These are phyloP conservation scores for Podospora conica DNA, from an alignment of 495 filamentous ascomycete species.

Conservation along the genomic window DNA sequence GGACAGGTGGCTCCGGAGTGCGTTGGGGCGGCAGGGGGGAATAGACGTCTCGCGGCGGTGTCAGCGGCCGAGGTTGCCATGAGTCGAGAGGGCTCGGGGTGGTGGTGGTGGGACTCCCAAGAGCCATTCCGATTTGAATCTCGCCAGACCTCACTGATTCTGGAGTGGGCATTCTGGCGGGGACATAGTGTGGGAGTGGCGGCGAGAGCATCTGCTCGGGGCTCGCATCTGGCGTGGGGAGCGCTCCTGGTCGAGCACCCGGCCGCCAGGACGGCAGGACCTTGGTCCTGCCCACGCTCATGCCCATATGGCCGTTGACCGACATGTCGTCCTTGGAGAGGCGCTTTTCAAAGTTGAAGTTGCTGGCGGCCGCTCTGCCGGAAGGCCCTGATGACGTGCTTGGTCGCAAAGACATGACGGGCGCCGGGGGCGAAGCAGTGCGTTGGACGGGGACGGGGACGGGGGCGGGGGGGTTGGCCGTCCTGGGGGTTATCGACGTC, in stretches of 20 bases:
- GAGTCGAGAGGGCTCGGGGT: constrained; percentile 11
- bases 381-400: constrained; percentile 36
- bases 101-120: constrained; percentile 47
- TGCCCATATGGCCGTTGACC: constrained; percentile 23
- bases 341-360: constrained; percentile 32
- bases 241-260: constrained; percentile 23
- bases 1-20: constrained; percentile 26
- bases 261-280: constrained; percentile 19
- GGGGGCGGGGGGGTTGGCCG: constrained; percentile 18
- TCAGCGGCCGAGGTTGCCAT: constrained; percentile 20
- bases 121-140: constrained; percentile 51
- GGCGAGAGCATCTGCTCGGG: constrained; percentile 24
- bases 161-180: constrained; percentile 31
- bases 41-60: constrained; percentile 12
- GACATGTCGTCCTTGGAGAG: constrained; percentile 47
- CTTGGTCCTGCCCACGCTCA: constrained; percentile 13
- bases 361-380: constrained; percentile 13
- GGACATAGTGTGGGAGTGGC: constrained; percentile 19
- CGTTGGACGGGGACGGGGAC: constrained; percentile 21
- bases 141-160: constrained; percentile 35
- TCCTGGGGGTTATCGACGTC: constrained; percentile 13
- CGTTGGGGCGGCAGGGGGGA: constrained; percentile 22
- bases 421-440: constrained; percentile 16
- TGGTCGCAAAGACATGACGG: constrained; percentile 35
- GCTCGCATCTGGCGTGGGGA: constrained; percentile 41